These are phyloP conservation scores for Starmerella stigmatis DNA, from an alignment of 805 yeast genomes.

Conservation along the genomic window DNA sequence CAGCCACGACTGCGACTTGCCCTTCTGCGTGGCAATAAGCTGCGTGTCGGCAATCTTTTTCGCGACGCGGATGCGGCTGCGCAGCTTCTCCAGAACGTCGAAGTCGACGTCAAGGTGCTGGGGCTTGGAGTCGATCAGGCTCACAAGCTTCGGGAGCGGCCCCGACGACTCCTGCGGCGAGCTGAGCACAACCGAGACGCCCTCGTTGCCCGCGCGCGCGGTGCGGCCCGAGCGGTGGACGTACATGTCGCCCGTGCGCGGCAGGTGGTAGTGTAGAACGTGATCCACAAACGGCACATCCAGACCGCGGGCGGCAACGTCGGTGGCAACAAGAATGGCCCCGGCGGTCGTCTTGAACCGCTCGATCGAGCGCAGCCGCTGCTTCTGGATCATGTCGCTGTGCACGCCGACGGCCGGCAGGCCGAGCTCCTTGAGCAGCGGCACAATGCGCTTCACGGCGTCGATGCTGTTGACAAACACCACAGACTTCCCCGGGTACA, in stretches of 20 bases:
- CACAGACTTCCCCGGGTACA: conserved; percentile 81
- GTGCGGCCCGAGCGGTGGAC: conserved; percentile 97
- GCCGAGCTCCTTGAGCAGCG: conserved; percentile 57
- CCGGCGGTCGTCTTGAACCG: conserved; percentile 45
- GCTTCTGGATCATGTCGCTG: conserved; percentile 91
- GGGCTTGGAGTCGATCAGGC: conserved; percentile 40
- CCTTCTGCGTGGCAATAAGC: conserved; percentile 43
- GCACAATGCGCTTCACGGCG: conserved; percentile 76
- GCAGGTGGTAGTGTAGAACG: conserved; percentile 91
- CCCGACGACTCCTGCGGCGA: conserved; percentile 91
- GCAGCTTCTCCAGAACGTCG: conserved; percentile 59
- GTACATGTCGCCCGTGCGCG: conserved; percentile 87
- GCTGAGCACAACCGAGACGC: conserved; percentile 89
- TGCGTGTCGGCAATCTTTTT: conserved; percentile 65
- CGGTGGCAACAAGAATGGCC: conserved; percentile 74
- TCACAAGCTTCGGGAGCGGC: conserved; percentile 66
- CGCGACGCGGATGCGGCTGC: conserved; percentile 58
- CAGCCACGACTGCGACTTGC: conserved; percentile 59
- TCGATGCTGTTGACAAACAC: conserved; percentile 95
- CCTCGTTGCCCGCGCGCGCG: conserved; percentile 88
- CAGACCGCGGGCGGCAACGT: conserved; percentile 96
- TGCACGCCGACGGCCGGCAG: conserved; percentile 67
- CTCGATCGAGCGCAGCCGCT: conserved; percentile 76
- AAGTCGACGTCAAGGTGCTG: conserved; percentile 66
- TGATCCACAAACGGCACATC: conserved; percentile 87